Conservation (phyloP, 2,329 filamentous ascomycete genomes). For the Fusarium compactum region DNA sequence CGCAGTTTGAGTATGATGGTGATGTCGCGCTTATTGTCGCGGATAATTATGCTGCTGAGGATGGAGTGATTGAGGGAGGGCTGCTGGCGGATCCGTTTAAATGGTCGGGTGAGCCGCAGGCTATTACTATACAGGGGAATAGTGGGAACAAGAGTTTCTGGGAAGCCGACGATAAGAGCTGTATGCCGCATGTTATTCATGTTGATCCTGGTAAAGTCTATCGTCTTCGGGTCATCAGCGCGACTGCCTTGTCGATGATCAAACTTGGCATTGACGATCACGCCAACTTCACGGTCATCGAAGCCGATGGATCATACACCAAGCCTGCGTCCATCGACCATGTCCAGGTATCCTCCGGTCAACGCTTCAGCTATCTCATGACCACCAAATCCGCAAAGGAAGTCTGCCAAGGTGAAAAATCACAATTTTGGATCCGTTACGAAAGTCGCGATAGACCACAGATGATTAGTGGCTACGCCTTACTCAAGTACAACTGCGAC, state of each 20-base stretch:
- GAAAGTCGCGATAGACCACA: slow-evolving; percentile 30
- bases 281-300: slow-evolving; percentile 16
- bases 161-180: slow-evolving; percentile 16
- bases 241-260: slow-evolving; percentile 25
- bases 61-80: slow-evolving; percentile 63
- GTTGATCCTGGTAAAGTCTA: slow-evolving; percentile 22
- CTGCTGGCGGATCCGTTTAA: slow-evolving; percentile 62
- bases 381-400: neutral
- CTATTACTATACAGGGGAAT: slow-evolving; percentile 42
- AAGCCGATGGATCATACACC: slow-evolving; percentile 34
- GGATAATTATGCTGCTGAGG: slow-evolving; percentile 69
- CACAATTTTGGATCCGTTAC: slow-evolving; percentile 31
- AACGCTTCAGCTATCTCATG: slow-evolving; percentile 30
- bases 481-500: slow-evolving; percentile 20
- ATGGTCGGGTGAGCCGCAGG: slow-evolving; percentile 69
- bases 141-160: slow-evolving; percentile 30
- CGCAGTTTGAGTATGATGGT: slow-evolving; percentile 72
- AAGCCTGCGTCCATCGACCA: slow-evolving; percentile 14
- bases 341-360: slow-evolving; percentile 24
- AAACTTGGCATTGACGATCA: slow-evolving; percentile 27
- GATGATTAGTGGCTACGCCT: slow-evolving; percentile 26
- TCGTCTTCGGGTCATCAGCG: slow-evolving; percentile 25
- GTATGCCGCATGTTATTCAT: slow-evolving; percentile 27
- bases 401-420: neutral
- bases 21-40: slow-evolving; percentile 64